Evolutionary conservation across 257 asterid genomes (phyloP), one percentile per base, ranked within the genome.

Genomic region (Rubia yunnanensis): DNA sequence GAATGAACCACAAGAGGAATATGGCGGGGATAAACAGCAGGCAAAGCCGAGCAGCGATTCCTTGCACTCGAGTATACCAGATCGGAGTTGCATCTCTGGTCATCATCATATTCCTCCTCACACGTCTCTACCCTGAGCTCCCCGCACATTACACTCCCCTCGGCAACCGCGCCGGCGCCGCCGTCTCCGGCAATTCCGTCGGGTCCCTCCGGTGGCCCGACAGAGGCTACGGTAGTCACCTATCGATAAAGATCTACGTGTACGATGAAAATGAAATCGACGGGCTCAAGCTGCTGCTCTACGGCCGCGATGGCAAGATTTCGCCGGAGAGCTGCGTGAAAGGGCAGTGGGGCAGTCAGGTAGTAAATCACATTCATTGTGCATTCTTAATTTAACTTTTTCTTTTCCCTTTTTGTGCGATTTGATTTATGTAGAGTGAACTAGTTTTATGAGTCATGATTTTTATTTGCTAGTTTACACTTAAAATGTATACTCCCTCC

Each of bases 261-360:
- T 92, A 89, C 24, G 96, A 89, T 17, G 92, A 84, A 73, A 74
- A 77, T 54, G 99, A 92, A 69, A 86, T 92, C 61, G 88, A 89
- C 11, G 95, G 89, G 8, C 76, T 92, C 67, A 83, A 86, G 67
- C 81, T 76, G 70, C 81, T 92, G 71, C 31, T 89, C 71, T 78
- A 76, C 66, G 99, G 99, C 64, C 90, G 95, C 17, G 92, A 87
- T 7, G 94, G 86, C 55, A 87, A 83, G 70, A 86, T 88, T 70
- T 73, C 86, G 10, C 70, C 90, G 48, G 91, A 83, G 41, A 81
- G 88, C 64, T 92, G 99, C 64, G 59, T 86, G 20, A 92, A 92
- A 75, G 99, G 96, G 31, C 99, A 92, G 74, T 92, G 97, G 99
- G 97, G 95, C 56, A 84, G 91, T 36, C 97, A 92, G 95, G 98